Evolutionary conservation across 495 filamentous ascomycete genomes (phyloP).

Genomic region (Massariosphaeria phaeospora): DNA sequence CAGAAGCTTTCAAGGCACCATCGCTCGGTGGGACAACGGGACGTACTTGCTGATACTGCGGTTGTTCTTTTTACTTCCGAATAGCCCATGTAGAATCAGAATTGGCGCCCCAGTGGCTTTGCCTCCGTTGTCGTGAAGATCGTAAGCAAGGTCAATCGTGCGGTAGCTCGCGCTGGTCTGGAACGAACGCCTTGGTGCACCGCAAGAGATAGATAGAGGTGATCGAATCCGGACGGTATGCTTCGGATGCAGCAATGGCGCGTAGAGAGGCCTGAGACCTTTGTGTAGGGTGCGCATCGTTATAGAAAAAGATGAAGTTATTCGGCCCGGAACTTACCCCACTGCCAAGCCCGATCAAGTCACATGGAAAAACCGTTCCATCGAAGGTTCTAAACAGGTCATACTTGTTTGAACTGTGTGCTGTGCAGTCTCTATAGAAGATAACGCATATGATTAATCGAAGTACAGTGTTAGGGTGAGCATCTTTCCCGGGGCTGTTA

Average conservation of each 20-base stretch:
- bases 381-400: no score
- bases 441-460: no score
- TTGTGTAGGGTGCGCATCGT: conserved; percentile 1
- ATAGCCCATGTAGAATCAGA: conserved; percentile 87
- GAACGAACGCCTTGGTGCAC: conserved; percentile 17
- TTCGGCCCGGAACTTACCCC: no score
- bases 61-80: conserved; percentile 95
- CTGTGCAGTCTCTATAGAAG: no score
- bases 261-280: conserved; percentile 5
- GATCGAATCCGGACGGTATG: background rate
- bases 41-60: conserved; percentile 87
- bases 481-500: no score
- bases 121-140: conserved; percentile 28
- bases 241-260: conserved; percentile 3
- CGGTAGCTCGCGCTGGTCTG: conserved; percentile 9
- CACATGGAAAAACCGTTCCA: no score
- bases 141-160: conserved; percentile 25
- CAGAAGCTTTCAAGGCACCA: conserved; percentile 18
- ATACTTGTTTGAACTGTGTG: no score
- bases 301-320: no score
- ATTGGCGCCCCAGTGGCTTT: conserved; percentile 56
- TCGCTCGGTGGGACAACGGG: background rate
- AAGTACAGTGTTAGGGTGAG: no score
- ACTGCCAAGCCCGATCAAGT: no score
- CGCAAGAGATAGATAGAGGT: background rate